Conservation (phyloP, 768 basidiomycete genomes). For the Russula virescens region DNA sequence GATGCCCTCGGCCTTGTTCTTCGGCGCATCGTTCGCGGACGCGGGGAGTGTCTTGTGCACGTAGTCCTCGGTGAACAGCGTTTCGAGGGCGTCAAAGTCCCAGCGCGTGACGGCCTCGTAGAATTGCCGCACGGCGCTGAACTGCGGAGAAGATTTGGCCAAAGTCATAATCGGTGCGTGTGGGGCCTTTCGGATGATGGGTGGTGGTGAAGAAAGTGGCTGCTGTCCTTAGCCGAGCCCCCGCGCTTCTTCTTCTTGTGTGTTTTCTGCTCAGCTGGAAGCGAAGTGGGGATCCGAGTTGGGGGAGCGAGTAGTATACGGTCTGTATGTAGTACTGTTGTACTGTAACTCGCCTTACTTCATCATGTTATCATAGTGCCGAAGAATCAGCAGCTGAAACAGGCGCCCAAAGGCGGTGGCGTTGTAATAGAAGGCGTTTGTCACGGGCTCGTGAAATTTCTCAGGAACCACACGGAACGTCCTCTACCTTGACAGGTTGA, state of each 20-base stretch:
- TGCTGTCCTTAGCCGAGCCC: too few relatives aligned
- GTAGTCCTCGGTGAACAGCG: constrained; percentile 3
- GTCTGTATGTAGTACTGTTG: too few relatives aligned
- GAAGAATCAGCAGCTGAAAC: neutral
- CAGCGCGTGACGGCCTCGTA: constrained; percentile 6
- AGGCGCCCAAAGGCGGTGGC: neutral
- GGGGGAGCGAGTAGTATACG: neutral
- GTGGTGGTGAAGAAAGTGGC: too few relatives aligned
- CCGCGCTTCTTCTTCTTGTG: too few relatives aligned
- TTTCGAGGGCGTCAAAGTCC: constrained; percentile 2
- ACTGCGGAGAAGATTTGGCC: constrained; percentile 7
- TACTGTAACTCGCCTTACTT: too few relatives aligned
- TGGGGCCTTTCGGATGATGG: too few relatives aligned
- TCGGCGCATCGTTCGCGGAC: neutral
- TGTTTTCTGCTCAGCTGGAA: neutral
- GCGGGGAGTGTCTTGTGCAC: constrained; percentile 3
- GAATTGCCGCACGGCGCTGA: constrained; percentile 2
- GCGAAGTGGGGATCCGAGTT: neutral
- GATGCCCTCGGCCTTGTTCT: constrained; percentile 8
- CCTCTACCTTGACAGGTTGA: neutral
- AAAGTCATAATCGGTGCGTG: too few relatives aligned
- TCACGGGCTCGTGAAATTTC: too few relatives aligned
- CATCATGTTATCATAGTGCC: neutral
- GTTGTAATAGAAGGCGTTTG: neutral
- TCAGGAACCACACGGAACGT: neutral